Base-by-base conservation (phyloP, 441 rosid species). In the Lepidium campestre region DNA sequence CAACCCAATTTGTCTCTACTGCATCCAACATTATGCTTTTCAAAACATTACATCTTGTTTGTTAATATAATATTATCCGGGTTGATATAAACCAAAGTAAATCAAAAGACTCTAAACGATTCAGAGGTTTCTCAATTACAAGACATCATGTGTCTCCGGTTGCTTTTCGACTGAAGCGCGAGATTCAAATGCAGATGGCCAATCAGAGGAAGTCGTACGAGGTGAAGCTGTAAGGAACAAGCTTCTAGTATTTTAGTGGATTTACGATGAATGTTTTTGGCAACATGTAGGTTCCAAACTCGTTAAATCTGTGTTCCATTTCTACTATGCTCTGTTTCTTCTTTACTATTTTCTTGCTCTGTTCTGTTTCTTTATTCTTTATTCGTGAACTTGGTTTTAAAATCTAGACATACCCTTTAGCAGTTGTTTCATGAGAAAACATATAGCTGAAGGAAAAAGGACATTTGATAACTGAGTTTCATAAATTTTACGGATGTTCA, bases 381-480 rank as follows among this genome's bases (percentile, higher is more conserved):
- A 35, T 35, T 19, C 18, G 44, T 36, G 11, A 19, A 55, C 44
- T 4, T 55, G 11, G 12, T 55, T 55, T 11, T 11, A 35, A 55
- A 55, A 34, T 15, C 29, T 7, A 11, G 23, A 20, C 15, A 54
- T 29, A 39, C 5, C 62, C 7, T 57, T 25, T 58, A 27, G 23
- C 50, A 59, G 7, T 59, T 59, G 13, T 7, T 29, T 29, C 14
- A 6, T 25, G 42, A 34, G 19, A 35, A n/a, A 54, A 44, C 41
- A 37, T 47, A 31, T 22, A 47, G 7, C 1, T 48, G 60, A 15
- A 64, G 40, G 27, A 14, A 45, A 36, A 39, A 13, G 25, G 3
- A 64, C 45, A 57, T 63, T 36, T 71, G 47, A 41, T 10, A 37
- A 36, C 48, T 20, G 37, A 39, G 59, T 36, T 54, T 71, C 57